Base-by-base conservation (phyloP, 1,284 basidiomycete species). In the Coniferiporia sulphurascens region DNA sequence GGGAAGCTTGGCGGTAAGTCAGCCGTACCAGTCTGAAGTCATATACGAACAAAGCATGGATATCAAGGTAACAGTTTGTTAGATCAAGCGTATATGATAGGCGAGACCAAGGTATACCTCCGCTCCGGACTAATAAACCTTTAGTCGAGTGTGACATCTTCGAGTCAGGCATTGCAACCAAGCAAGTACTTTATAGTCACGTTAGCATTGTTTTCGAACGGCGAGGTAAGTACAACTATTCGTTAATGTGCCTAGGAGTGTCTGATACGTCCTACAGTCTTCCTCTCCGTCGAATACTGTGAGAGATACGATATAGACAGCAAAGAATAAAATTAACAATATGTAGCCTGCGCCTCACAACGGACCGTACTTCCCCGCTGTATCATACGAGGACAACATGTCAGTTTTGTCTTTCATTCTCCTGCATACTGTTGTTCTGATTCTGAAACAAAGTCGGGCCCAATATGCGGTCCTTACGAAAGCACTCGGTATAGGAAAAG, bases 1-100 rank as follows among this genome's bases (percentile, higher is more conserved):
- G 72, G 69, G 41, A 70, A 71, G 56, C 68, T 75, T 19, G 70
- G 64, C 49, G 69, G 73, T 74, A 27, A 65, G 73, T 66, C n/a
- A 38, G 22, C 44, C 19, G n/a, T 13, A 12, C 34, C 8, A 19
- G 15, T 34, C 27, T 32, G 3, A 50, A 46, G 8, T 35, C 32
- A 15, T 51, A 5, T 19, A 9, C 36, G 19, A 27, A 48, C 34
- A 46, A 45, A 56, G 43, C 35, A 55, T 38, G n/a, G 52, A 19
- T 51, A 21, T 43, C 51, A 56, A 60, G 59, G 46, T 36, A 56
- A 54, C 32, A 52, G 56, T 34, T n/a, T 61, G 12, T 45, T 61
- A 65, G 64, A 61, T 48, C 65, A 67, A 43, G 43, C 43, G 8
- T 66, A 67, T 46, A 54, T 67, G 50, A 62, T 67, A 22, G 66